Evolutionary conservation across 345 rosid species (phyloP), one percentile per base, ranked within the genome.

Genomic region (Angophora floribunda): DNA sequence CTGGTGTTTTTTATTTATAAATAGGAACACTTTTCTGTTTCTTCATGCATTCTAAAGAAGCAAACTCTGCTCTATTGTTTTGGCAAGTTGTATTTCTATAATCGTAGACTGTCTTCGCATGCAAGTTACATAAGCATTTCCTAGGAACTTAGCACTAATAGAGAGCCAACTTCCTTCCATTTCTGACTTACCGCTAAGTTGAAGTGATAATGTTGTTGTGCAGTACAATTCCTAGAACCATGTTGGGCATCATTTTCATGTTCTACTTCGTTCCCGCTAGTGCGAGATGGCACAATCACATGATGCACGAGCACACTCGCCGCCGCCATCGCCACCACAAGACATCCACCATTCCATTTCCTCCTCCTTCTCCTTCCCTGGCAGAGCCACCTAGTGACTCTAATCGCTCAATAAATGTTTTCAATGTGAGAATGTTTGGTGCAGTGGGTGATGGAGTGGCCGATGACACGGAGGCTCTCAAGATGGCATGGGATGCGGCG

Each of bases 401-500:
- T n/a, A n/a, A n/a, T 63, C 41, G 30, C 10, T n/a, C 75, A n/a
- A 63, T 36, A n/a, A n/a, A 63, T n/a, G 51, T 95, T 84, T 93
- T 92, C 86, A 90, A 95, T 90, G 98, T 97, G 63, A 89, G 92
- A 67, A 91, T 90, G 63, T 96, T 90, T 45, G 99, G 99, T 82
- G 99, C 97, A 6, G 91, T 93, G 3, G 98, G 99, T 36, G 96
- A 96, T 88, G 98, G 99, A 17, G 87, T 70, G 19, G 90, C 96
- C 2, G 96, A 96, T 47, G 97, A 96, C 90, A 96, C 96, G 2
- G 90, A 90, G 75, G 99, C 99, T 49, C 95, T 96, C 91, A 96
- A 96, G 92, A 93, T 89, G 95, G 97, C 94, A 13, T 97, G 99
- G 99, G 99, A 96, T 90, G 57, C 90, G 8, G 93, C 96, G 26